Evolutionary conservation across 75 land plant species (phyloP), one percentile per base, ranked within the genome.

Genomic region (Pinus taeda): DNA sequence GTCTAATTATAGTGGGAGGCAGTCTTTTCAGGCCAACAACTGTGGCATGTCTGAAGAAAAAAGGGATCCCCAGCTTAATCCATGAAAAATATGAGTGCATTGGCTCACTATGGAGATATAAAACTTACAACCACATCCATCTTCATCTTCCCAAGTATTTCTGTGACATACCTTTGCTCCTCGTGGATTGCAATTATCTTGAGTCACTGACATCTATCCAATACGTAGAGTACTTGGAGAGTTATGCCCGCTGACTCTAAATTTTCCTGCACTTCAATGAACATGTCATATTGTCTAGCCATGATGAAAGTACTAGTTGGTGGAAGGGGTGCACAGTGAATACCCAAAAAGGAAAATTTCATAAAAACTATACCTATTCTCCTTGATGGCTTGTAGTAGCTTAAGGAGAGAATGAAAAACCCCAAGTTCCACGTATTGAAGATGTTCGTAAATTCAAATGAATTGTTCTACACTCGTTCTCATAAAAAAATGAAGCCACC

Each of bases 21-120:
- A 92, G 95, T 20, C 95, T 90, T 0, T 86, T 92, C 3, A 92
- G 95, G 13, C 81, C 90, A 2, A 92, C 92, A 2, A 82, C 82
- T 39, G 90, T 90, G 0, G 95, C 95, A 3, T 92, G 92, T 76
- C 74, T 90, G 67, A 61, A 77, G 30, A n/a, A 73, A 36, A 66
- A 57, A 17, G 83, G 88, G 6, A 74, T 92, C 4, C 84, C 84
- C 4, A 76, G 77, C 70, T 13, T 92, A 1, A 37, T 92, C 2
- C 71, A 90, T 4, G 95, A 92, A 76, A 69, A 83, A 45, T 76
- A 80, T 6, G 57, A 84, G 60, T 90, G 95, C 87, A 82, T 90
- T 45, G 95, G 85, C 4, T 92, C 95, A 14, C 59, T 92, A 55
- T 85, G 83, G 87, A 55, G 71, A 70, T 60, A 81, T 58, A 30